Evolutionary conservation across 2,329 filamentous ascomycete species (phyloP).

Genomic region (Diatrype stigma): DNA sequence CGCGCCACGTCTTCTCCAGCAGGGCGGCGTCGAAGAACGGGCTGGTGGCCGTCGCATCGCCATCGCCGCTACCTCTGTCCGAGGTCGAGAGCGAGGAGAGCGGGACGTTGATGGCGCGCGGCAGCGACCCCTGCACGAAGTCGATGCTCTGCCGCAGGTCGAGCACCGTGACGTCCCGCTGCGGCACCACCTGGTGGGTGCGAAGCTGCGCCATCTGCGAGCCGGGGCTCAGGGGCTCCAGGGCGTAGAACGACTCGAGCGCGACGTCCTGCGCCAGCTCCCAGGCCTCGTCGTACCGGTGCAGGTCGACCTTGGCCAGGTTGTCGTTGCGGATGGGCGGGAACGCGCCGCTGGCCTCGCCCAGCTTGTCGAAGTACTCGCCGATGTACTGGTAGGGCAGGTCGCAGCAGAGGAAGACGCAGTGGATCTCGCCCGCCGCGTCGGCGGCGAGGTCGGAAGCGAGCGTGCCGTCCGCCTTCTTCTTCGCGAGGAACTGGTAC

Average conservation of each 20-base stretch:
- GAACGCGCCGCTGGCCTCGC: conserved; percentile 42
- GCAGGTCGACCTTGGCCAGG: conserved; percentile 40
- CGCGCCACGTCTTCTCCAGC: conserved; percentile 21
- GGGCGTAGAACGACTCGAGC: conserved; percentile 31
- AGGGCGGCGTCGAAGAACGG: conserved; percentile 34
- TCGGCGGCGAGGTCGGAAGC: conserved; percentile 37
- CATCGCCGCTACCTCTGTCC: too few species aligned
- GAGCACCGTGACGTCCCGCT: conserved; percentile 32
- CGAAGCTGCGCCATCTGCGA: conserved; percentile 16
- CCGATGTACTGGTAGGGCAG: conserved; percentile 60
- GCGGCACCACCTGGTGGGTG: conserved; percentile 10
- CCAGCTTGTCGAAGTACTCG: conserved; percentile 56
- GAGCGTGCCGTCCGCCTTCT: conserved; percentile 41
- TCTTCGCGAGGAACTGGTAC: conserved; percentile 45
- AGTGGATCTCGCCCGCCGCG: conserved; percentile 44
- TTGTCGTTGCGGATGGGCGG: conserved; percentile 44
- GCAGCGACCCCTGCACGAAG: conserved; percentile 38
- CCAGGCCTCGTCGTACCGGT: conserved; percentile 54
- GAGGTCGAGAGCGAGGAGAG: conserved; percentile 36
- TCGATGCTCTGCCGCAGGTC: conserved; percentile 41
- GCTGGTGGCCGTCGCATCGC: conserved; percentile 27
- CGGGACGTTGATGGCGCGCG: conserved; percentile 37
- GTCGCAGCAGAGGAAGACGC: conserved; percentile 60
- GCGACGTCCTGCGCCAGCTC: conserved; percentile 29
- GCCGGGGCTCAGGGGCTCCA: conserved; percentile 11